These are phyloP conservation scores for Apiospora hydei DNA, from an alignment of 2,329 filamentous ascomycete genomes.

Conservation along the genomic window DNA sequence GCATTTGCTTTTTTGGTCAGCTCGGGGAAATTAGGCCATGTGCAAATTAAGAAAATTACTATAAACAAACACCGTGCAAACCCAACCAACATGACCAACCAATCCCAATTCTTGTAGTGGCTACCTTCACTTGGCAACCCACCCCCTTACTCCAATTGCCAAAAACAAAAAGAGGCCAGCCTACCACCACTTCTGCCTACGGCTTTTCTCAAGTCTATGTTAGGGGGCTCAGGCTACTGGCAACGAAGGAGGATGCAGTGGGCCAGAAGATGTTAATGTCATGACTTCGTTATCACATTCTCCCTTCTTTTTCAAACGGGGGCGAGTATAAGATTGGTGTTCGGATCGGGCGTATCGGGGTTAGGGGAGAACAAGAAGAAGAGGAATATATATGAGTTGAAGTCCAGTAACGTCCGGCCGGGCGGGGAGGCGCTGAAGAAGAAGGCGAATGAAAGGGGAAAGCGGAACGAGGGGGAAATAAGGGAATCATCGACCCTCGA, in stretches of 20 bases:
- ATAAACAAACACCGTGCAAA: constrained; percentile 10
- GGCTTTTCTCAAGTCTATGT: neutral
- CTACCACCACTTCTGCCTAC: neutral
- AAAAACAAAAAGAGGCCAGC: neutral
- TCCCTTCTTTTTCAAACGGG: neutral
- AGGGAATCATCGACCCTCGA: no score
- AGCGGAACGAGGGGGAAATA: no score
- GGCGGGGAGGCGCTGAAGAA: neutral
- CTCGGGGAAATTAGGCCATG: neutral
- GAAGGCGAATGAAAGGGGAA: neutral
- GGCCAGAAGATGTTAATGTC: no score
- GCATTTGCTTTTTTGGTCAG: neutral
- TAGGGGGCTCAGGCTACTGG: neutral
- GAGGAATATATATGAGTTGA: neutral
- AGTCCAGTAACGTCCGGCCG: neutral
- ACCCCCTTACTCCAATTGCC: neutral
- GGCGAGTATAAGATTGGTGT: neutral
- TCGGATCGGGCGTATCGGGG: neutral
- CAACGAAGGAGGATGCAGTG: neutral
- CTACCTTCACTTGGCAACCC: neutral
- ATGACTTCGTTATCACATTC: neutral
- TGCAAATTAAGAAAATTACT: constrained; percentile 10
- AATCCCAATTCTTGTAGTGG: neutral
- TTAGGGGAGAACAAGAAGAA: neutral
- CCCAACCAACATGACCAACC: neutral